Conservation (phyloP, 108 stramenopile species). For the Nitzschia sp. region DNA sequence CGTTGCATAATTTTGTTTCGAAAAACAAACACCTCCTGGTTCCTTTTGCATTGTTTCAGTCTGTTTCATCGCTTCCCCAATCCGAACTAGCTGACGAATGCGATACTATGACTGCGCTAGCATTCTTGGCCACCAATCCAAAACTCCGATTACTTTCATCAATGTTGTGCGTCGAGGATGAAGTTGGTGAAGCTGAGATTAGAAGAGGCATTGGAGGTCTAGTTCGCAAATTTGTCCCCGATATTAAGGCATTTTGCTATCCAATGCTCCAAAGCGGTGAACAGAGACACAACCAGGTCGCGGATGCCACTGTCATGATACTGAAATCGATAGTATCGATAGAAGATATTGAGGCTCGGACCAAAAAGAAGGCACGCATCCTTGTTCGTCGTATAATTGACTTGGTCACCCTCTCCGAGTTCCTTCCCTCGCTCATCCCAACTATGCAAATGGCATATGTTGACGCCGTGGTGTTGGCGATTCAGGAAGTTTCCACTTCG, state of each 20-base stretch:
- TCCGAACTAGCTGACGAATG: not conserved
- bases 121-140: not conserved
- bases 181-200: not conserved
- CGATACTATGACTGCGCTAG: not conserved
- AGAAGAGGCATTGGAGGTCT: not conserved
- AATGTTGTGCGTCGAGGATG: not conserved
- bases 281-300: not conserved
- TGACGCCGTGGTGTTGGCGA: not conserved
- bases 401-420: not conserved
- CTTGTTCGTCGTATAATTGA: slow-evolving; percentile 22
- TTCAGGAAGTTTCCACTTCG: not conserved
- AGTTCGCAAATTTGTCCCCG: slow-evolving; percentile 10
- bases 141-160: slow-evolving; percentile 4
- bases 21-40: slow-evolving; percentile 21
- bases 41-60: slow-evolving; percentile 21
- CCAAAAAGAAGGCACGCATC: not conserved
- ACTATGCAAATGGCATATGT: not conserved
- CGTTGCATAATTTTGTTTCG: not conserved
- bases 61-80: not conserved
- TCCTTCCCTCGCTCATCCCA: slow-evolving; percentile 3
- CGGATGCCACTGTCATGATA: not conserved
- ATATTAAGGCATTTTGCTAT: slow-evolving; percentile 18
- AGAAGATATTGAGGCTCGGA: slow-evolving; percentile 5
- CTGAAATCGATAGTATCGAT: slow-evolving; percentile 6
- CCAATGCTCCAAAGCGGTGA: slow-evolving; percentile 11